Percentiles rank a stretch among this genome's conserved stretches.
Evolutionary conservation across 2,329 filamentous ascomycete species (phyloP).

Genomic region (Trichoderma harzianum): DNA sequence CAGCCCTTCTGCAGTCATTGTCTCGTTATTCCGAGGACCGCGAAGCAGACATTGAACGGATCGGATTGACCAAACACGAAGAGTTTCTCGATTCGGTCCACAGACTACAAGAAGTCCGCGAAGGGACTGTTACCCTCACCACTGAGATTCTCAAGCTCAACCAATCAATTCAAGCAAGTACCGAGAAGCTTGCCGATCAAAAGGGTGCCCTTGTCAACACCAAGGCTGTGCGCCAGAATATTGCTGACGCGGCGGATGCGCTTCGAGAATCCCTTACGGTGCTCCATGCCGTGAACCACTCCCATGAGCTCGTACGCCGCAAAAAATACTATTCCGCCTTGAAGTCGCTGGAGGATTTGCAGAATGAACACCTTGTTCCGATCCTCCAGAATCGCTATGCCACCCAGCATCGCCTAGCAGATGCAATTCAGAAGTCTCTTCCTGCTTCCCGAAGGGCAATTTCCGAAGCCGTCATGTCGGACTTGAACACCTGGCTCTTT

Average conservation of each 20-base stretch:
- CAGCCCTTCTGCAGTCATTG: slow-evolving; percentile 68
- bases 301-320: slow-evolving; percentile 84
- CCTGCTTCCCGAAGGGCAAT: slow-evolving; percentile 90
- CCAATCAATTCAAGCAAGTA: slow-evolving; percentile 91
- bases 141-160: slow-evolving; percentile 89
- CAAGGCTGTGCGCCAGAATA: slow-evolving; percentile 87
- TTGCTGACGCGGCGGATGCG: slow-evolving; percentile 85
- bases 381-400: slow-evolving; percentile 78
- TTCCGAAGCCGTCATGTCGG: slow-evolving; percentile 93
- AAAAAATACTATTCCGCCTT: slow-evolving; percentile 96
- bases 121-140: slow-evolving; percentile 84
- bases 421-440: slow-evolving; percentile 93
- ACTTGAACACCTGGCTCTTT: slow-evolving; percentile 95
- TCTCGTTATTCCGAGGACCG: slow-evolving; percentile 76
- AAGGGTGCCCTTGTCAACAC: slow-evolving; percentile 94
- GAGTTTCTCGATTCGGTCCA: slow-evolving; percentile 94
- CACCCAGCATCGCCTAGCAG: slow-evolving; percentile 89
- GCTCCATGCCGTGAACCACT: slow-evolving; percentile 85
- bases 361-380: slow-evolving; percentile 83
- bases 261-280: slow-evolving; percentile 90
- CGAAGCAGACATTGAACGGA: slow-evolving; percentile 87
- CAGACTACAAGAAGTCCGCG: slow-evolving; percentile 85
- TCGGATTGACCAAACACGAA: slow-evolving; percentile 93
- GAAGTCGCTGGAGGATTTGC: slow-evolving; percentile 89
- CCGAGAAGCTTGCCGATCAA: slow-evolving; percentile 88